These are phyloP conservation scores for Tolypocladium tundrense DNA, from an alignment of 2,329 filamentous ascomycete species.

Conservation along the genomic window DNA sequence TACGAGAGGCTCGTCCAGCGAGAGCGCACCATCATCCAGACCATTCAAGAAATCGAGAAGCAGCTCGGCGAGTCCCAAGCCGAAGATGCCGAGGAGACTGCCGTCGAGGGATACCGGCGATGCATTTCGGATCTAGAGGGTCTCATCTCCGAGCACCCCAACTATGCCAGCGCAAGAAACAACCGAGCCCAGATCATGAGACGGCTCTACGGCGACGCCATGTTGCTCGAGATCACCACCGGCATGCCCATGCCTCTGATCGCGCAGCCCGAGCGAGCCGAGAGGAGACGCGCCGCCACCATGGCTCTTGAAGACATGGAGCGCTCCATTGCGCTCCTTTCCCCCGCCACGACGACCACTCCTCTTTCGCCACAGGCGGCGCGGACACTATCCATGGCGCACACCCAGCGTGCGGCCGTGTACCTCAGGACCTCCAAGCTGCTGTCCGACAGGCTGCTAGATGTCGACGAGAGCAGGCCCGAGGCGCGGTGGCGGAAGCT, in stretches of 20 bases:
- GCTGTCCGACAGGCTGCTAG: conserved; percentile 22
- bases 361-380: conserved; percentile 54
- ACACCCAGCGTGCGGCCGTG: conserved; percentile 61
- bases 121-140: conserved; percentile 39
- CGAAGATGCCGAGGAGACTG: conserved; percentile 22
- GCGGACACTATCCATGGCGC: conserved; percentile 56
- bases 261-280: conserved; percentile 21
- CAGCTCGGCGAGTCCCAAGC: conserved; percentile 34
- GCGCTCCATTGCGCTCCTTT: conserved; percentile 46
- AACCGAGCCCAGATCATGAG: conserved; percentile 62
- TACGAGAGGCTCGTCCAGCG: conserved; percentile 40
- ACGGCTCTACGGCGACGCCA: conserved; percentile 50
- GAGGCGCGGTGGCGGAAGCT: conserved; percentile 41
- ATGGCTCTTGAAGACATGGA: conserved; percentile 44
- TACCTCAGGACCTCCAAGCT: conserved; percentile 51
- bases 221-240: conserved; percentile 34
- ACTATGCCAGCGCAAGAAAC: conserved; percentile 63
- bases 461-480: conserved; percentile 26
- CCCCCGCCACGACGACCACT: conserved; percentile 37
- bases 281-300: conserved; percentile 27
- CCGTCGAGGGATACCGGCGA: conserved; percentile 33
- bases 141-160: conserved; percentile 47
- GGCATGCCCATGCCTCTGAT: conserved; percentile 31
- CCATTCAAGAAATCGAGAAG: conserved; percentile 45
- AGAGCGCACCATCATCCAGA: conserved; percentile 43